Percentiles rank a stretch among this genome's conserved stretches.
These are phyloP conservation scores for Vitis hybrid DNA, from an alignment of 177 flowering plant species.

Conservation along the genomic window DNA sequence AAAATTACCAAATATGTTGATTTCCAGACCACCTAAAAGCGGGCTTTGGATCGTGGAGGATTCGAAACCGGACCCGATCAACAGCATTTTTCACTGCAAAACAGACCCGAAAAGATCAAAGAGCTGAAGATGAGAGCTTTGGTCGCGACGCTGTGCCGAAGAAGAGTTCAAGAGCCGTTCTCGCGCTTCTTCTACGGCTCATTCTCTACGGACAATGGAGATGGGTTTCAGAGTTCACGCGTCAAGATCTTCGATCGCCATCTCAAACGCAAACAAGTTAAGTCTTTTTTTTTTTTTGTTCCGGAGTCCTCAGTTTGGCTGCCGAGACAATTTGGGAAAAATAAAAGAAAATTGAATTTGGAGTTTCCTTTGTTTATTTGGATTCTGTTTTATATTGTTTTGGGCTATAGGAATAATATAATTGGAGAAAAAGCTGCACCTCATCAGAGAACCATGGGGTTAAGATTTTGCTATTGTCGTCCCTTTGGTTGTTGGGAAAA, in stretches of 20 bases:
- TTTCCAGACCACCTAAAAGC: no score
- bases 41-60: no score
- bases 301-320: neutral
- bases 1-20: no score
- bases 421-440: no score
- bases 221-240: conserved; percentile 33
- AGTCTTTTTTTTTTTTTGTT: neutral
- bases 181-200: conserved; percentile 2
- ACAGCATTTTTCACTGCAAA: neutral
- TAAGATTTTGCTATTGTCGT: no score
- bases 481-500: no score
- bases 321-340: no score
- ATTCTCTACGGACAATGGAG: conserved; percentile 20
- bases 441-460: no score
- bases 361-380: no score
- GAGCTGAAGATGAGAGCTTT: conserved; percentile 12
- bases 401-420: no score
- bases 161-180: neutral
- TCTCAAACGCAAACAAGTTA: conserved; percentile 67
- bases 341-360: no score
- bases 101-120: neutral
- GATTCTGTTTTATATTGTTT: no score
- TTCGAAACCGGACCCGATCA: neutral
- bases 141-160: neutral
- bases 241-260: conserved; percentile 70